A percentile compares a stretch with the other conserved stretches of the same genome.
Evolutionary conservation across 345 rosid species (phyloP).

Genomic region (Salix viminalis): DNA sequence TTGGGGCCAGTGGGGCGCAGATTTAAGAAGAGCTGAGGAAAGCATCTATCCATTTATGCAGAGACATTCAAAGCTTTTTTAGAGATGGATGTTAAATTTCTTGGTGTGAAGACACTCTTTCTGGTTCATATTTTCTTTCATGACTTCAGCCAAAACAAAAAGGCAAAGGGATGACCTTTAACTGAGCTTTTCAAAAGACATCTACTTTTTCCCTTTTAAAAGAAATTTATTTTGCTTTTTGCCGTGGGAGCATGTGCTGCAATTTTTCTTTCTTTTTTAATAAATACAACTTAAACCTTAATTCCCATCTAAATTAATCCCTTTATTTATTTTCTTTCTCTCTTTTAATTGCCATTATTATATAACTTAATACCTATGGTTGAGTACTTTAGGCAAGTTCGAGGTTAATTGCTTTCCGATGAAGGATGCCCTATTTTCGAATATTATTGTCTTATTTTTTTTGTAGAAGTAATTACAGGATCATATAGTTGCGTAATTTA

Average conservation of each 20-base stretch:
- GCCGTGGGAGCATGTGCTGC: constrained; percentile 10
- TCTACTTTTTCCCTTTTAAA: not conserved
- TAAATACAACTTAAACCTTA: not conserved
- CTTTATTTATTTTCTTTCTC: no score
- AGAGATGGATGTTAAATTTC: not conserved
- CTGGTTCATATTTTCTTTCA: constrained; percentile 2
- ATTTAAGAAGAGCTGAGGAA: constrained; percentile 1
- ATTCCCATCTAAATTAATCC: not conserved
- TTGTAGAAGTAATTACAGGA: not conserved
- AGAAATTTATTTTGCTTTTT: not conserved
- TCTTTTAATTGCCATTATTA: no score
- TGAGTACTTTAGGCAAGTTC: no score
- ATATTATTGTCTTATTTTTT: not conserved
- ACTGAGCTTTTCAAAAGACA: constrained; percentile 1
- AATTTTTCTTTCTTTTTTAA: not conserved
- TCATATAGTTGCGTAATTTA: no score
- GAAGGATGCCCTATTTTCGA: not conserved
- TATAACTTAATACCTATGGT: no score
- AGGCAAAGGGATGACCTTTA: not conserved
- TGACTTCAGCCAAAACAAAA: constrained; percentile 4
- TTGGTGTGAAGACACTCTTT: not conserved
- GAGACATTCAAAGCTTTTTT: constrained; percentile 22
- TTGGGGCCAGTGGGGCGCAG: not conserved
- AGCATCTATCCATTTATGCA: constrained; percentile 33
- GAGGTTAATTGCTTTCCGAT: no score